A percentile compares a stretch with the other conserved stretches of the same genome.
Evolutionary conservation across 257 asterid species (phyloP).

Genomic region (Petrea volubilis): DNA sequence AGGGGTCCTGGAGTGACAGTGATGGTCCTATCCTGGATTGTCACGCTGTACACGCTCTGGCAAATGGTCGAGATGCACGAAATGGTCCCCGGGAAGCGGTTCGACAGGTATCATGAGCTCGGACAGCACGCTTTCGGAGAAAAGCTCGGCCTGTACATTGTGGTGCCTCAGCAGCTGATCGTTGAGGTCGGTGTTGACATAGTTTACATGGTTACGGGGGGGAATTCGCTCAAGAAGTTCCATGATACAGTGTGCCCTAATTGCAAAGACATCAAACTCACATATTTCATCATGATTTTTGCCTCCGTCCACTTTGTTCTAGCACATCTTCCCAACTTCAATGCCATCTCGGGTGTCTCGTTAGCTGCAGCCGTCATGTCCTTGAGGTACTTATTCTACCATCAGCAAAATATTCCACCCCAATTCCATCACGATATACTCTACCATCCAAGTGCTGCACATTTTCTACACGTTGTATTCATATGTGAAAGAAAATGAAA

Average conservation of each 20-base stretch:
- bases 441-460: too few relatives aligned
- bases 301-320: conserved; percentile 93
- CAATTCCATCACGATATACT: too few relatives aligned
- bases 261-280: conserved; percentile 56
- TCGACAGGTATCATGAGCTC: conserved; percentile 87
- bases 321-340: conserved; percentile 91
- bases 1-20: conserved; percentile 93
- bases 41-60: conserved; percentile 85
- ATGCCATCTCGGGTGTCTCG: conserved; percentile 85
- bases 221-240: conserved; percentile 69
- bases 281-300: conserved; percentile 84
- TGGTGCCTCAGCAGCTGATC: conserved; percentile 82
- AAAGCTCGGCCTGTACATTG: conserved; percentile 84
- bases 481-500: too few relatives aligned
- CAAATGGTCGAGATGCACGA: conserved; percentile 99
- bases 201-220: conserved; percentile 95
- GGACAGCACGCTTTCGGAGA: conserved; percentile 94
- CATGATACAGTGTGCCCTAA: conserved; percentile 52
- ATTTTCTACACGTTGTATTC: too few relatives aligned
- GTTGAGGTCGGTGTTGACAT: conserved; percentile 88
- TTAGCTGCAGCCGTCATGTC: conserved; percentile 97
- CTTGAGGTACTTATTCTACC: conserved; percentile 55
- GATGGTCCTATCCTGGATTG: conserved; percentile 73
- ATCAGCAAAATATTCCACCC: too few relatives aligned
- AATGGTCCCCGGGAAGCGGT: conserved; percentile 91